phyloP scores from a whole-genome alignment of 345 rosid genomes.

The Citrus mangshanensis region DNA sequence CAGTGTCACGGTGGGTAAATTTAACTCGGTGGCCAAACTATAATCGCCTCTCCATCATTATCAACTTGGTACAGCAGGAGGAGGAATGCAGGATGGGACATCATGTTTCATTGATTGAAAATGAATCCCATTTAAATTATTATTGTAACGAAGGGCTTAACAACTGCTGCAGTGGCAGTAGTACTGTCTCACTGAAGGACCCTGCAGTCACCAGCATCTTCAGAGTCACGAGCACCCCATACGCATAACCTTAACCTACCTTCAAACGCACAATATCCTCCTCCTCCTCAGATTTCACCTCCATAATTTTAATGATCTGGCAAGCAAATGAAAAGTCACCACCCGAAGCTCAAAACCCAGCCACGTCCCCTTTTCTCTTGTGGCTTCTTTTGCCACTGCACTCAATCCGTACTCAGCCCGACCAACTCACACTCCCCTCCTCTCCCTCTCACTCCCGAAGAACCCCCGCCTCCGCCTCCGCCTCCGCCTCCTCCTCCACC shows the following conservation, averaged over 20 bases:
- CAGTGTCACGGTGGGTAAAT: no score
- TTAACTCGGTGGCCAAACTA: no score
- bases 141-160: not conserved
- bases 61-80: not conserved
- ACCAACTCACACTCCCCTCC: slow-evolving; percentile 43
- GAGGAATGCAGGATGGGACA: not conserved
- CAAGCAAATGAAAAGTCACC: slow-evolving; percentile 3
- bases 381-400: slow-evolving; percentile 78
- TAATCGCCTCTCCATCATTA: no score
- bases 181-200: not conserved
- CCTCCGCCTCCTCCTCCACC: slow-evolving; percentile 22
- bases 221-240: not conserved
- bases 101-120: slow-evolving; percentile 5
- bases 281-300: not conserved
- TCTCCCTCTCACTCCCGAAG: slow-evolving; percentile 31
- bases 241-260: no score
- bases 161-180: not conserved
- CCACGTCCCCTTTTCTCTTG: slow-evolving; percentile 77
- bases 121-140: not conserved
- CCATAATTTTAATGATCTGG: no score
- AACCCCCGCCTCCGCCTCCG: slow-evolving; percentile 4
- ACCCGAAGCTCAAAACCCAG: slow-evolving; percentile 61
- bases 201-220: not conserved
- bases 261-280: not conserved
- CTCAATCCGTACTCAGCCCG: slow-evolving; percentile 57